Evolutionary conservation across 192 early-diverging fungal genomes (phyloP).

Genomic region (Rhizophlyctis rosea): DNA sequence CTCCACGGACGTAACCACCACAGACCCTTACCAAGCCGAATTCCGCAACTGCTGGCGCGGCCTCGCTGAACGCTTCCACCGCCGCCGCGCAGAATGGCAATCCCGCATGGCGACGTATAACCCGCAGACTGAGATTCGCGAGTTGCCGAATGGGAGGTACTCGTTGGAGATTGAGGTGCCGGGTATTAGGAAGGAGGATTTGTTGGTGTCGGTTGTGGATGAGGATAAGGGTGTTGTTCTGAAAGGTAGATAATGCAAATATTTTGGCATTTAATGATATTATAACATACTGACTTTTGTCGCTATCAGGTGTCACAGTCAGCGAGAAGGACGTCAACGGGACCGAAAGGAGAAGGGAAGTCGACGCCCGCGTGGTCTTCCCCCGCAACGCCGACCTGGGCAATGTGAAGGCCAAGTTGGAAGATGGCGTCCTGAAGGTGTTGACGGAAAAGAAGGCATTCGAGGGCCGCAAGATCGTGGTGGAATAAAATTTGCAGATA

Average conservation of each 20-base stretch:
- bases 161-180: conserved; percentile 23
- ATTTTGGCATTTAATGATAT: too few relatives aligned
- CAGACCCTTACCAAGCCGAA: too few relatives aligned
- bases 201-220: conserved; percentile 21
- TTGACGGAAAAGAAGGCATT: conserved; percentile 20
- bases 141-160: conserved; percentile 12
- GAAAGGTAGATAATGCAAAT: conserved; percentile 17
- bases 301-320: too few relatives aligned
- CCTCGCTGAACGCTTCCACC: too few relatives aligned
- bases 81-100: too few relatives aligned
- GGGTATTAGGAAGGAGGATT: conserved; percentile 17
- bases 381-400: conserved; percentile 11
- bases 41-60: too few relatives aligned
- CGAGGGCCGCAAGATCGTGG: conserved; percentile 17
- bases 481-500: too few relatives aligned
- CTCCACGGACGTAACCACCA: too few relatives aligned
- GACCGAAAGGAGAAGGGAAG: conserved; percentile 7
- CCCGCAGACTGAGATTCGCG: not conserved
- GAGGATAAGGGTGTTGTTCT: conserved; percentile 12
- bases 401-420: conserved; percentile 18
- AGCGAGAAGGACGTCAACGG: not conserved
- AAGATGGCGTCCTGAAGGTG: conserved; percentile 24
- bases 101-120: too few relatives aligned
- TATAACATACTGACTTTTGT: too few relatives aligned
- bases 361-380: conserved; percentile 13